phyloP scores from a whole-genome alignment of 2,329 filamentous ascomycete species.

The Coniosporium uncinatum region DNA sequence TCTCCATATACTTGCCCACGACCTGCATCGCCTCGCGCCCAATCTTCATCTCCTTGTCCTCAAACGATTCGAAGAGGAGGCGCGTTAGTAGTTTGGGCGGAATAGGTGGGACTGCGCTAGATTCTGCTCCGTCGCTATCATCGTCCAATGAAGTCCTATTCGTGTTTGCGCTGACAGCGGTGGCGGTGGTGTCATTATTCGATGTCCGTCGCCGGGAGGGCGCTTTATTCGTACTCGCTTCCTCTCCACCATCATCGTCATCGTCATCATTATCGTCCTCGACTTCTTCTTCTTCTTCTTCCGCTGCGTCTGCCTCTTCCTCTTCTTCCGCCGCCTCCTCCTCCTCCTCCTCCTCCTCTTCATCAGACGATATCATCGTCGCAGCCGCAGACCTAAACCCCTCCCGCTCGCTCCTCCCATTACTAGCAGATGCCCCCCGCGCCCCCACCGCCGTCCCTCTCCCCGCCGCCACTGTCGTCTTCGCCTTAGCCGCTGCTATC shows the following conservation, averaged over 20 bases:
- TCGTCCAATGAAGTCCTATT: neutral
- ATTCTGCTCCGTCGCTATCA: neutral
- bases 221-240: neutral
- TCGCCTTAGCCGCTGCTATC: neutral
- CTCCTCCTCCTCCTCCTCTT: slow-evolving; percentile 4
- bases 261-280: slow-evolving; percentile 20
- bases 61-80: slow-evolving; percentile 76
- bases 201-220: neutral
- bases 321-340: slow-evolving; percentile 19
- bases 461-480: neutral
- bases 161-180: slow-evolving; percentile 1
- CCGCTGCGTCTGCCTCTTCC: slow-evolving; percentile 17
- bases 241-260: slow-evolving; percentile 12
- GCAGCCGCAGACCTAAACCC: neutral
- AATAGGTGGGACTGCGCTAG: slow-evolving; percentile 38
- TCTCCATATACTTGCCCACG: slow-evolving; percentile 81
- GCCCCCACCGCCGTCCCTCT: neutral
- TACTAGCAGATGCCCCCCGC: too few species aligned
- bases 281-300: slow-evolving; percentile 18
- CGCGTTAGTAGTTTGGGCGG: slow-evolving; percentile 70
- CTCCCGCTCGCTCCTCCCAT: too few species aligned
- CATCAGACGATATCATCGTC: slow-evolving; percentile 3
- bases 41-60: slow-evolving; percentile 63
- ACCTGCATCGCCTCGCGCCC: slow-evolving; percentile 72
- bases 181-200: neutral